Evolutionary conservation across 2,329 filamentous ascomycete species (phyloP).

Genomic region (Fusarium buharicum): DNA sequence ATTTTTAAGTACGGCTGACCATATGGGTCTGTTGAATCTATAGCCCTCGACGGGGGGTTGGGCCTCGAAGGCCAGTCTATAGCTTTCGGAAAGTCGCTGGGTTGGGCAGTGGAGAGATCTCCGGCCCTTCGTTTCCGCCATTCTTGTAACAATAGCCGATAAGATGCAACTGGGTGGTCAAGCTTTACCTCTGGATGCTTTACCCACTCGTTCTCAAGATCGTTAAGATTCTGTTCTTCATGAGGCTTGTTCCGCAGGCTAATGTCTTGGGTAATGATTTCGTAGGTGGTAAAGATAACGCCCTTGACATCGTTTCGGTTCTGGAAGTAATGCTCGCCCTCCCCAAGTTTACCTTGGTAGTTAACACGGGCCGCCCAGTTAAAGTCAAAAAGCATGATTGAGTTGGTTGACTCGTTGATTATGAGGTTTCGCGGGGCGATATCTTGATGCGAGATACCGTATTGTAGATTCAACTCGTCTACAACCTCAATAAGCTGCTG

Average conservation of each 20-base stretch:
- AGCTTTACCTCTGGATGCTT: constrained; percentile 49
- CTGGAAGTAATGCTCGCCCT: constrained; percentile 17
- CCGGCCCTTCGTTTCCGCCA: constrained; percentile 33
- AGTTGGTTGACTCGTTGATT: constrained; percentile 48
- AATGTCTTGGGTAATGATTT: constrained; percentile 51
- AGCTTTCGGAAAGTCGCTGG: no score
- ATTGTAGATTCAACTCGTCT: constrained; percentile 50
- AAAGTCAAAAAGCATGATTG: constrained; percentile 53
- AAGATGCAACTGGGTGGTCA: constrained; percentile 45
- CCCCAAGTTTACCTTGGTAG: not conserved
- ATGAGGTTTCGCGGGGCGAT: constrained; percentile 53
- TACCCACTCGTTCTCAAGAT: constrained; percentile 43
- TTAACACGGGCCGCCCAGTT: constrained; percentile 45
- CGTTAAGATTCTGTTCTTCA: constrained; percentile 40
- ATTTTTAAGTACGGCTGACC: constrained; percentile 4
- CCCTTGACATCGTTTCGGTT: constrained; percentile 50
- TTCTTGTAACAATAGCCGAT: constrained; percentile 39
- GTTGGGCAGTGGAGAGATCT: not conserved
- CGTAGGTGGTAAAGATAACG: constrained; percentile 51
- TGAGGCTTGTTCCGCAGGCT: constrained; percentile 37
- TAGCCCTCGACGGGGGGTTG: constrained; percentile 12
- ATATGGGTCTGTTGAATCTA: not conserved
- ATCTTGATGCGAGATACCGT: constrained; percentile 54
- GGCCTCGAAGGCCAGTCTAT: constrained; percentile 34
- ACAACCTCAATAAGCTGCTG: constrained; percentile 49